phyloP scores from a whole-genome alignment of 2,329 filamentous ascomycete species.

The Curvularia verruculosa region DNA sequence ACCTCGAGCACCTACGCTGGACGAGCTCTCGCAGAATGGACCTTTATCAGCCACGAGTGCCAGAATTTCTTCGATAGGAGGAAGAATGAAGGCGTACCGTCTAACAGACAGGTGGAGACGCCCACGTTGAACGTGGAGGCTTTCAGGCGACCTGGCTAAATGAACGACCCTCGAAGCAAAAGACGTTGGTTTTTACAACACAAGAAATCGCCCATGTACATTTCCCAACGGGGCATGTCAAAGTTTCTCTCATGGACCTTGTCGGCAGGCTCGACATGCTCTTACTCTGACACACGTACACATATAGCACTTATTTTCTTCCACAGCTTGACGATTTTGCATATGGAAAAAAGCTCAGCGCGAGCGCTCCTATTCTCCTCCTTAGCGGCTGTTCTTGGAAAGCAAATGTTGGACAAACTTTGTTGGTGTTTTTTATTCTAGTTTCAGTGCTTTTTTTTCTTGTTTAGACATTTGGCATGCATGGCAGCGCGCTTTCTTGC shows the following conservation, averaged over 20 bases:
- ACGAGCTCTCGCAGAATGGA: conserved; percentile 79
- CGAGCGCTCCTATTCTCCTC: conserved; percentile 2
- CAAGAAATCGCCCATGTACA: conserved; percentile 3
- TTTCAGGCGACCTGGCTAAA: conserved; percentile 57
- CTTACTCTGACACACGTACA: neutral
- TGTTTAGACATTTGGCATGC: conserved; percentile 22
- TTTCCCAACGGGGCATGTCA: conserved; percentile 5
- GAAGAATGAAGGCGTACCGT: conserved; percentile 72
- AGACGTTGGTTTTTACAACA: neutral
- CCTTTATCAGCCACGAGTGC: conserved; percentile 74
- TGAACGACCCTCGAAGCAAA: neutral
- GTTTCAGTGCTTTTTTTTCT: neutral
- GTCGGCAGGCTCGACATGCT: conserved; percentile 33
- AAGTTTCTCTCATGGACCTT: conserved; percentile 5
- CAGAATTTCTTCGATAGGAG: conserved; percentile 81
- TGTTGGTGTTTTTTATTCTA: neutral
- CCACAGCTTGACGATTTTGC: conserved; percentile 24
- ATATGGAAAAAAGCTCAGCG: conserved; percentile 15
- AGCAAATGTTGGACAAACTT: conserved; percentile 3
- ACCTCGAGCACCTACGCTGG: conserved; percentile 66
- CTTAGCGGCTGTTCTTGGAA: conserved; percentile 18
- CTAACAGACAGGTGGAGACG: conserved; percentile 71
- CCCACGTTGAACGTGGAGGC: conserved; percentile 69
- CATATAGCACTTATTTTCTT: conserved; percentile 3
- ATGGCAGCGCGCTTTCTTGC: conserved; percentile 37